A percentile compares a stretch with the other conserved stretches of the same genome.
phyloP scores from a whole-genome alignment of 1,139 yeast species.

The Suhomyces chickasaworum region DNA sequence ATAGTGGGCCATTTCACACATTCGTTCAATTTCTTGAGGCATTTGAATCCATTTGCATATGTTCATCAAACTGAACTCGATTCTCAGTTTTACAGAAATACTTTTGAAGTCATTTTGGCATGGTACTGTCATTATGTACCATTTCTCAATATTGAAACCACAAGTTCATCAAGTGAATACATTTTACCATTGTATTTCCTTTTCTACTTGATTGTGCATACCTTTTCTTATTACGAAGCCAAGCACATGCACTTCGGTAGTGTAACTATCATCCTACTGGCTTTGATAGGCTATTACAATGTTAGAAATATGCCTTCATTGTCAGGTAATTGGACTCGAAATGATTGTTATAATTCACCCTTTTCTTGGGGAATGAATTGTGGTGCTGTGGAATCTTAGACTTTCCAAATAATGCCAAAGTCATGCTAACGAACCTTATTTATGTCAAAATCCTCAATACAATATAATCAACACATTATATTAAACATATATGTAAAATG shows the following conservation, averaged over 20 bases:
- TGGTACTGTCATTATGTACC: constrained; percentile 43
- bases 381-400: not conserved
- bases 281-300: no score
- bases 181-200: constrained; percentile 39
- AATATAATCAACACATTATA: no score
- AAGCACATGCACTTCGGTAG: constrained; percentile 24
- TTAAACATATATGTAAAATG: no score
- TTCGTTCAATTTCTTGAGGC: constrained; percentile 23
- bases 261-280: no score
- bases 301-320: no score
- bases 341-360: constrained; percentile 30
- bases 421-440: no score
- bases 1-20: constrained; percentile 24
- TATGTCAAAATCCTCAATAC: no score
- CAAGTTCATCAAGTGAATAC: constrained; percentile 44
- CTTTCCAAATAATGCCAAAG: no score
- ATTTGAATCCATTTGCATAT: constrained; percentile 36
- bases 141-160: constrained; percentile 34
- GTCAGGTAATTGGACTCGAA: no score
- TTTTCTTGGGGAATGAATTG: constrained; percentile 12
- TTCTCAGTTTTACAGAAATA: constrained; percentile 24
- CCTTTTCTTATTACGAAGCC: constrained; percentile 32
- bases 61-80: constrained; percentile 19
- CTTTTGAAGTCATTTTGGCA: constrained; percentile 34
- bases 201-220: constrained; percentile 35